Conservation (phyloP, 2,329 filamentous ascomycete genomes). For the Trichoderma oligosporum region DNA sequence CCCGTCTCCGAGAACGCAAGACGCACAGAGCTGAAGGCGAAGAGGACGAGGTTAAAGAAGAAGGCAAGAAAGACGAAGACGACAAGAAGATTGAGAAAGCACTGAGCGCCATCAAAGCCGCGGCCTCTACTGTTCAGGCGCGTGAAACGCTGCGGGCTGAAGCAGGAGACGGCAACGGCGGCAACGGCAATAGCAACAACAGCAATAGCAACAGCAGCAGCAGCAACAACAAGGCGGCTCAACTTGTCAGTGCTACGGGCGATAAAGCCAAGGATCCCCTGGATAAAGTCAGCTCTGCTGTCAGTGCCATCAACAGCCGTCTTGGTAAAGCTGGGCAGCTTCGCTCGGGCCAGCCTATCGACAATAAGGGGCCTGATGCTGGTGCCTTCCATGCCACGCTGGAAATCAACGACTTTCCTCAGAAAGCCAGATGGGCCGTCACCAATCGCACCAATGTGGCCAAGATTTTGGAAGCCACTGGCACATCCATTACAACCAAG, state of each 20-base stretch:
- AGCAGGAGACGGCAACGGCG: slow-evolving; percentile 23
- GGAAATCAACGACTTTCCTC: slow-evolving; percentile 98
- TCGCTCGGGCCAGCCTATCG: slow-evolving; percentile 87
- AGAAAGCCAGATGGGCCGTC: slow-evolving; percentile 97
- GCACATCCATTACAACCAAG: slow-evolving; percentile 95
- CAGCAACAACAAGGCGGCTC: slow-evolving; percentile 44
- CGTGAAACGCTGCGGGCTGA: slow-evolving; percentile 50
- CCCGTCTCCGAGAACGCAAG: slow-evolving; percentile 80
- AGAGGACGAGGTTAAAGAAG: slow-evolving; percentile 77
- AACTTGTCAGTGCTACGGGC: slow-evolving; percentile 53
- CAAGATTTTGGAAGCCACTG: slow-evolving; percentile 92
- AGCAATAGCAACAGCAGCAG: too few relatives aligned
- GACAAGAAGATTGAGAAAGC: slow-evolving; percentile 68
- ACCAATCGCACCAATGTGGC: slow-evolving; percentile 98
- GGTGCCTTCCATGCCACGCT: slow-evolving; percentile 95
- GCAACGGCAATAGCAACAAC: too few relatives aligned
- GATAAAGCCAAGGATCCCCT: slow-evolving; percentile 64
- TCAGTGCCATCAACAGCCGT: slow-evolving; percentile 85
- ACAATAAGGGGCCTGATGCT: slow-evolving; percentile 97
- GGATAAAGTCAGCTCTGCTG: slow-evolving; percentile 85
- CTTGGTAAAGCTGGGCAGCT: slow-evolving; percentile 86
- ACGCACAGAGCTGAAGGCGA: slow-evolving; percentile 85
- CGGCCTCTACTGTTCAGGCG: slow-evolving; percentile 54
- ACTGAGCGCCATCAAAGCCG: slow-evolving; percentile 60
- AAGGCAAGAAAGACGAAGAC: slow-evolving; percentile 66